A percentile compares a stretch with the other conserved stretches of the same genome.
These are phyloP conservation scores for Penicillium sp. DNA, from an alignment of 2,329 filamentous ascomycete species.

Conservation along the genomic window DNA sequence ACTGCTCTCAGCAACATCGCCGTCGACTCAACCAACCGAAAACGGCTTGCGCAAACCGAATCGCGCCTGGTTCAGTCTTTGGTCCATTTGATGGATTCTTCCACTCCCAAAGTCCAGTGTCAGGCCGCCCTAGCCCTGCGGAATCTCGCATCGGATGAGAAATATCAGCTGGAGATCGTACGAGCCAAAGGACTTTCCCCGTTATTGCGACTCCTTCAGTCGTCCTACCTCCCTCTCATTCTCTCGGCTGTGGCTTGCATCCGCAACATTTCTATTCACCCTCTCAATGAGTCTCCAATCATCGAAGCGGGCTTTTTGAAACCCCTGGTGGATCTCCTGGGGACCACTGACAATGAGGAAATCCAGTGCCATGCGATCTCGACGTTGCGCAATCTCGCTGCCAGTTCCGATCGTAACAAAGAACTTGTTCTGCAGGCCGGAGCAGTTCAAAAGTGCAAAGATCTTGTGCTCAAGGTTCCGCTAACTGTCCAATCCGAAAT, in stretches of 20 bases:
- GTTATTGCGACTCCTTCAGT: conserved; percentile 83
- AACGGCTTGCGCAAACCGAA: conserved; percentile 85
- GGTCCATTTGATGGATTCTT: conserved; percentile 94
- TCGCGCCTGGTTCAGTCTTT: conserved; percentile 86
- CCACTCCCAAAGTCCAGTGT: conserved; percentile 94
- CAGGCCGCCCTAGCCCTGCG: conserved; percentile 90
- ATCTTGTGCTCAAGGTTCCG: conserved; percentile 86
- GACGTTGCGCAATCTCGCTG: conserved; percentile 87
- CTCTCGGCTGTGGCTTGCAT: conserved; percentile 97
- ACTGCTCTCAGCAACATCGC: conserved; percentile 98
- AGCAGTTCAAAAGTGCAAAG: conserved; percentile 97
- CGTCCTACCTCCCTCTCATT: conserved; percentile 90
- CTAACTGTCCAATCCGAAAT: conserved; percentile 96
- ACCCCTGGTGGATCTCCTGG: conserved; percentile 85
- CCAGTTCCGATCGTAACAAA: conserved; percentile 96
- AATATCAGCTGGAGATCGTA: conserved; percentile 97
- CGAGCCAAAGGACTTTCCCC: conserved; percentile 78
- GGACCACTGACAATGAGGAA: conserved; percentile 95
- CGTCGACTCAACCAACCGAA: conserved; percentile 84
- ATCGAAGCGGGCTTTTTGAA: conserved; percentile 96
- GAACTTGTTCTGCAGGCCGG: conserved; percentile 94
- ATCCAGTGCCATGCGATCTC: conserved; percentile 99
- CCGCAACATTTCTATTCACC: conserved; percentile 97
- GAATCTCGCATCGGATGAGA: conserved; percentile 95
- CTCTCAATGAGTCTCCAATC: conserved; percentile 94